Evolutionary conservation across 2,329 filamentous ascomycete genomes (phyloP).

Genomic region (Biscogniauxia mediterranea): DNA sequence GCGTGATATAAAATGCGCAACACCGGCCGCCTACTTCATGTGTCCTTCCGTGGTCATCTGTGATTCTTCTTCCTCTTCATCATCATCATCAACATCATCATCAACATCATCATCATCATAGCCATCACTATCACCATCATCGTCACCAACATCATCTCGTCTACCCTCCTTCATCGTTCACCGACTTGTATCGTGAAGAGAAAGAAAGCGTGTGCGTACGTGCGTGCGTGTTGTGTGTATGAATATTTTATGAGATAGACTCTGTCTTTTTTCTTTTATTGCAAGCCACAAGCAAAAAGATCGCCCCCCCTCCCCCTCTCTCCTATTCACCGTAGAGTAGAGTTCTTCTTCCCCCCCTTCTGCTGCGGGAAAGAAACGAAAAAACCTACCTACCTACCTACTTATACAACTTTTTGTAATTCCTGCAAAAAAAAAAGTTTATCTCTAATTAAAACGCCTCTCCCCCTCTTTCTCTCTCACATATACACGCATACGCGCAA

Average conservation of each 20-base stretch:
- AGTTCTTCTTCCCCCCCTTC: background rate
- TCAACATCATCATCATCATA: background rate
- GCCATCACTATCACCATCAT: no score
- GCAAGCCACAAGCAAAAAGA: background rate
- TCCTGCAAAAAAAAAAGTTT: no score
- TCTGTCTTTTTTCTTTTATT: background rate
- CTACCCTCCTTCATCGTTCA: background rate
- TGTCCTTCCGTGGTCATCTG: background rate
- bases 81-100: background rate
- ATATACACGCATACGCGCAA: background rate
- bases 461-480: background rate
- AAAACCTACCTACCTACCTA: no score
- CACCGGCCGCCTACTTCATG: constrained; percentile 2
- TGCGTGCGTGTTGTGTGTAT: background rate
- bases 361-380: no score
- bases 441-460: background rate
- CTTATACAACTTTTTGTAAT: background rate
- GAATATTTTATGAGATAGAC: background rate
- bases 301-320: background rate
- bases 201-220: background rate
- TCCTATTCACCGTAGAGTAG: background rate
- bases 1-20: constrained; percentile 2
- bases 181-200: background rate
- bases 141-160: background rate
- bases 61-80: background rate